Evolutionary conservation across 1,284 basidiomycete species (phyloP).

Genomic region (Ustilago curta): DNA sequence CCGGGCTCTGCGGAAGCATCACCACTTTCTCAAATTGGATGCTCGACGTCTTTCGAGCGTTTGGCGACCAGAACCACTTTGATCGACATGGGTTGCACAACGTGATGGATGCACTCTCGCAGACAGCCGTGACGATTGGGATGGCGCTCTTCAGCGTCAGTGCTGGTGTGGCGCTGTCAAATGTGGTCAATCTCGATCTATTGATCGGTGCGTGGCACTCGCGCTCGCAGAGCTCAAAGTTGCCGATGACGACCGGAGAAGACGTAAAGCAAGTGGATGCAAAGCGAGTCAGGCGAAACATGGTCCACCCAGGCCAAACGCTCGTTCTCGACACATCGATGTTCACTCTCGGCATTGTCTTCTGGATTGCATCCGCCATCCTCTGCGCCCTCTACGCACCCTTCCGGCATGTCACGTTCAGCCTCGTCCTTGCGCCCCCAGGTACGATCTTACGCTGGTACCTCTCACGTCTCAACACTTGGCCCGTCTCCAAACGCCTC

Average conservation of each 20-base stretch:
- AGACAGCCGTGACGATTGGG: constrained; percentile 61
- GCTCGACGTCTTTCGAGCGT: constrained; percentile 85
- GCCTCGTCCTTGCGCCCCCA: constrained; percentile 89
- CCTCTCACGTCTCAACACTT: constrained; percentile 78
- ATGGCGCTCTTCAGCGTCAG: constrained; percentile 52
- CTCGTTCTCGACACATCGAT: constrained; percentile 21
- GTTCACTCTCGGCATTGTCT: constrained; percentile 48
- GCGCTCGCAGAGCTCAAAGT: neutral
- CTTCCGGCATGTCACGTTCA: constrained; percentile 84
- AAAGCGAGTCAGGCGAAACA: neutral
- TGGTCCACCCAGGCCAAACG: constrained; percentile 7
- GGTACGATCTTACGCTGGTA: constrained; percentile 87
- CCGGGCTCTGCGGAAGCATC: constrained; percentile 93
- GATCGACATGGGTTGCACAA: constrained; percentile 80
- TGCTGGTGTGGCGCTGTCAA: constrained; percentile 48
- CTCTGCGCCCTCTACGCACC: constrained; percentile 81
- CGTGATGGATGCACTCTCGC: constrained; percentile 71
- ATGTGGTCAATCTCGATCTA: constrained; percentile 19
- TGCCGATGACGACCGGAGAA: neutral
- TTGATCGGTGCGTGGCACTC: neutral
- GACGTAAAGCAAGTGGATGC: neutral
- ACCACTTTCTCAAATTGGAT: constrained; percentile 99
- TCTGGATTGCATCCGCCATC: constrained; percentile 75
- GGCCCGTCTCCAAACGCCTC: constrained; percentile 74
- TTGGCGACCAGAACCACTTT: constrained; percentile 78